Evolutionary conservation across 495 filamentous ascomycete genomes (phyloP).

Genomic region (Penicillium parvum): DNA sequence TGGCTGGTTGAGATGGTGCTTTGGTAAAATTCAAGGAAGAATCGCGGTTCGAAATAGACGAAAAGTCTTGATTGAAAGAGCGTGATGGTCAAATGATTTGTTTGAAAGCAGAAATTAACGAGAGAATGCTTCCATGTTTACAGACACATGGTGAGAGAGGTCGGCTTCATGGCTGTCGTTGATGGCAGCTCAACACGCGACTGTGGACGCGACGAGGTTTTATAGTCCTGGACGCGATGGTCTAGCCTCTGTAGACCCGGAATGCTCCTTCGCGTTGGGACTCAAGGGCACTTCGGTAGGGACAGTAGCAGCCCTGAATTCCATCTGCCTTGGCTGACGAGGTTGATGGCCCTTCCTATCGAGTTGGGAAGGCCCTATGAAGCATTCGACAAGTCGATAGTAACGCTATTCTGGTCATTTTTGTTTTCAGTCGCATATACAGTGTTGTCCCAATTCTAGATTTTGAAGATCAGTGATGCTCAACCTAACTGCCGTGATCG

Average conservation of each 20-base stretch:
- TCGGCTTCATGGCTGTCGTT: constrained; percentile 6
- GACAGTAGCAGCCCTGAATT: constrained; percentile 28
- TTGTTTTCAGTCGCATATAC: too few species aligned
- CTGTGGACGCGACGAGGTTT: constrained; percentile 9
- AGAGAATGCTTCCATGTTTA: constrained; percentile 1
- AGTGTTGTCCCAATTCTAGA: too few species aligned
- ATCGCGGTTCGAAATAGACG: neutral
- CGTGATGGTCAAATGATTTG: neutral
- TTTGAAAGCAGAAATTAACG: neutral
- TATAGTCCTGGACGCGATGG: constrained; percentile 10
- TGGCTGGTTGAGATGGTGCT: neutral
- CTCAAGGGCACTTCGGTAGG: constrained; percentile 15
- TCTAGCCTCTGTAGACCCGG: constrained; percentile 17
- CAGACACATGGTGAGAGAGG: constrained; percentile 3
- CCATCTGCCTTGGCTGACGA: constrained; percentile 14
- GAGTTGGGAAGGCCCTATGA: too few species aligned
- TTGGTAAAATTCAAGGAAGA: too few species aligned
- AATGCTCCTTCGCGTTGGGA: constrained; percentile 19
- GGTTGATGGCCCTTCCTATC: too few species aligned
- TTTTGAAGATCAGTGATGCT: too few species aligned
- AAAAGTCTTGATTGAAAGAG: neutral
- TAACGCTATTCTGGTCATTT: too few species aligned
- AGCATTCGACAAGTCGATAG: too few species aligned
- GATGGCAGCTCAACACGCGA: neutral
- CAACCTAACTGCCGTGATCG: too few species aligned